Conservation (phyloP, 306 rosid genomes). For the Prunus persica region DNA sequence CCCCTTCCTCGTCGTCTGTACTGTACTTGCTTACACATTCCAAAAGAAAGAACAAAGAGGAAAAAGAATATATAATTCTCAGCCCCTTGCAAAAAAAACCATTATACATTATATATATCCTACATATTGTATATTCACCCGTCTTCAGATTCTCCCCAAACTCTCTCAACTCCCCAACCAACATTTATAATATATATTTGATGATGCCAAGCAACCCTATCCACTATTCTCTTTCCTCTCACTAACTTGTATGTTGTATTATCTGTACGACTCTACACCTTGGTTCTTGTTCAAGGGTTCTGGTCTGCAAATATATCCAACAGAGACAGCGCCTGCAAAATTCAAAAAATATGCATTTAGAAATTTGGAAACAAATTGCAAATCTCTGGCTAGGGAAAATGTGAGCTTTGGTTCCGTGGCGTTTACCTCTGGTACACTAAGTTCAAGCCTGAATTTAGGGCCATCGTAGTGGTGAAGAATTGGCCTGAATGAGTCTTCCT, state of each 20-base stretch:
- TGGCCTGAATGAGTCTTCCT: constrained; percentile 94
- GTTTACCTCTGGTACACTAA: constrained; percentile 74
- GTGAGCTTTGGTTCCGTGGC: not conserved
- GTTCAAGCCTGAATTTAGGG: constrained; percentile 88
- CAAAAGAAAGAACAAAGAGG: constrained; percentile 23
- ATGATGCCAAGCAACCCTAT: constrained; percentile 4
- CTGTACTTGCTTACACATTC: constrained; percentile 19
- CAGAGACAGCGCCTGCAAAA: constrained; percentile 78
- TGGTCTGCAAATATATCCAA: constrained; percentile 78
- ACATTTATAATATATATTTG: not conserved
- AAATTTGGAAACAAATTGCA: not conserved
- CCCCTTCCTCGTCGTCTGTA: constrained; percentile 18
- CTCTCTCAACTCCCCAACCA: not conserved
- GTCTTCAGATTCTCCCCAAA: not conserved
- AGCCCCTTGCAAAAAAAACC: not conserved
- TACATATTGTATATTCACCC: not conserved
- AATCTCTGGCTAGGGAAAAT: no score
- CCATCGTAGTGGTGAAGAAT: constrained; percentile 96
- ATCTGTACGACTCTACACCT: not conserved
- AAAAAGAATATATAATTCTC: not conserved
- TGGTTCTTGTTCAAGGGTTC: constrained; percentile 31
- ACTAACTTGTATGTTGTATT: constrained; percentile 14
- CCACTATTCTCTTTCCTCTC: constrained; percentile 6
- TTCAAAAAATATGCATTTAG: not conserved
- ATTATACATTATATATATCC: not conserved